Evolutionary conservation across 805 yeast species (phyloP), one percentile per base, ranked within the genome.

Genomic region (Lipomyces starkeyi): DNA sequence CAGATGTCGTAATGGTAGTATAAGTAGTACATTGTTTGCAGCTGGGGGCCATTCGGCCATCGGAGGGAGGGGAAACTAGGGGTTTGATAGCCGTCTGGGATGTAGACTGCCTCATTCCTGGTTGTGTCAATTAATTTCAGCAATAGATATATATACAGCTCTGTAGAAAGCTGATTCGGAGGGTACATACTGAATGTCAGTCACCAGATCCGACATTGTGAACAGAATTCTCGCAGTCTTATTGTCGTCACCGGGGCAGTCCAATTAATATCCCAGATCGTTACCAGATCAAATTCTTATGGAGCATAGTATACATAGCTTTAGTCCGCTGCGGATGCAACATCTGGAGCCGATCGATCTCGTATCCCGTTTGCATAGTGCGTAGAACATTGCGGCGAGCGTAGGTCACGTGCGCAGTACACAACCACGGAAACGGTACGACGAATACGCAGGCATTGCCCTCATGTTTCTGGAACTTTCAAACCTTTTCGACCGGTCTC

Each of bases 1-100:
- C 97, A 93, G 17, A 94, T 86, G 74, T 92, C 97, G 20, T 76
- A 71, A 1, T 88, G 80, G 73, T 87, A 85, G 79, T 91, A 94
- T 3, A 94, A 84, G 71, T 84, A 87, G 47, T 74, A 69, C 17
- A 71, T 68, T 1, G 75, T 67, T 1, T 72, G 65, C 40, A 75
- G 63, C 1, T 80, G 77, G 47, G 79, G 75, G 13, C 79, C 77
- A 17, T 86, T 72, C 0, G 97, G 97, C 90, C 93, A 89, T 74
- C 82, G 84, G 37, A 94, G 78, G 2, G 96, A 88, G 3, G 98
- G 98, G 74, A 93, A 94, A 17, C 74, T 65, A 0, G 98, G 98
- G 0, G 88, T 82, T 13, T 81, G 80, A 78, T 94, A 94, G 40
- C 97, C 97, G 6, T 91, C 86, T 1, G 98, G 97, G 1, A 87